Evolutionary conservation across 306 rosid species (phyloP).

Genomic region (Phaseolus lunatus): DNA sequence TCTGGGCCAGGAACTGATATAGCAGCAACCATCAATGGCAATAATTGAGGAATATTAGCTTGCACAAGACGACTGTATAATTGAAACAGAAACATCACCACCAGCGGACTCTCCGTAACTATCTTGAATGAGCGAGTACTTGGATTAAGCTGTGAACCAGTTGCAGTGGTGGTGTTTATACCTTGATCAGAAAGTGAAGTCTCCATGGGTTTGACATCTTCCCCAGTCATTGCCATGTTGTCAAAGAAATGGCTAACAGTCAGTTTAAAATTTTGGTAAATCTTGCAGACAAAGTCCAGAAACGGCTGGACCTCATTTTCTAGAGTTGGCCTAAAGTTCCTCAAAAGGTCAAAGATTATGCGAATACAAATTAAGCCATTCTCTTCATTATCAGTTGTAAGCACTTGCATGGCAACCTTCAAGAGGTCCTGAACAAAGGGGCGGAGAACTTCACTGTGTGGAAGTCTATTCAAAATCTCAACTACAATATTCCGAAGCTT

Average conservation of each 20-base stretch:
- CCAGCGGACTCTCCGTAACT: conserved; percentile 96
- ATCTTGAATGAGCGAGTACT: conserved; percentile 94
- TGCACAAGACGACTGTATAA: conserved; percentile 94
- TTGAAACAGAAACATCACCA: conserved; percentile 97
- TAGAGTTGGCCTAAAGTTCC: conserved; percentile 90
- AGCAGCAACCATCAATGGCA: conserved; percentile 98
- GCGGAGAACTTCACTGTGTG: conserved; percentile 96
- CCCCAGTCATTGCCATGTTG: conserved; percentile 60
- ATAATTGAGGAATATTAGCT: conserved; percentile 86
- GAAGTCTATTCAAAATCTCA: conserved; percentile 95
- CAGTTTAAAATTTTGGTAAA: conserved; percentile 83
- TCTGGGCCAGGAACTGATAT: conserved; percentile 98
- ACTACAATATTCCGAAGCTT: conserved; percentile 92
- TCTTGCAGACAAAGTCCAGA: conserved; percentile 90
- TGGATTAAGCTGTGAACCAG: conserved; percentile 84
- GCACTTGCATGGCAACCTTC: conserved; percentile 94
- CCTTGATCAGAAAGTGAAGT: conserved; percentile 72
- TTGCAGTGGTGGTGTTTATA: conserved; percentile 55
- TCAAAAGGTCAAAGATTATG: conserved; percentile 89
- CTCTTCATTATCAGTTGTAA: conserved; percentile 94
- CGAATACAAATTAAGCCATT: conserved; percentile 90
- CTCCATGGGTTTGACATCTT: conserved; percentile 84
- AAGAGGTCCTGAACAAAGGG: conserved; percentile 97
- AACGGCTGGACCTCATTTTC: conserved; percentile 96
- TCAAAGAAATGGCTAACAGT: conserved; percentile 95